phyloP scores from a whole-genome alignment of 257 asterid genomes.

The Solanum clarkiae region DNA sequence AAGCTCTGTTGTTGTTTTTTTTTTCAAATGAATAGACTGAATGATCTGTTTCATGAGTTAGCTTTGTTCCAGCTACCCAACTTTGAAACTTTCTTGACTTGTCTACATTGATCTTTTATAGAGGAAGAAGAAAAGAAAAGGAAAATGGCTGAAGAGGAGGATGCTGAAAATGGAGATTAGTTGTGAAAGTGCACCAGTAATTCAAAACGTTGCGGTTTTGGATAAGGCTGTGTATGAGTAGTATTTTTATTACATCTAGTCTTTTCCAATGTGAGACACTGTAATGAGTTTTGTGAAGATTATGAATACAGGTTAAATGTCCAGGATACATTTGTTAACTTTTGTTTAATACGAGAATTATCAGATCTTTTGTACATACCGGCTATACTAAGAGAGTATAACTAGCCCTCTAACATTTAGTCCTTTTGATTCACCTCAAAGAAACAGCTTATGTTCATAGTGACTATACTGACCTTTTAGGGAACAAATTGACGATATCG shows the following conservation, averaged over 20 bases:
- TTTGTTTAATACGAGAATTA: background rate
- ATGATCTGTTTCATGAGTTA: background rate
- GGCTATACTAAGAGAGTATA: background rate
- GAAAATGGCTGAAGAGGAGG: conserved; percentile 13
- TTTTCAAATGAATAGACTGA: background rate
- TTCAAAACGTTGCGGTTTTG: background rate
- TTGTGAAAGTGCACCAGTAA: background rate
- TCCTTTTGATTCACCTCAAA: background rate
- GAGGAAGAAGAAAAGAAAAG: conserved; percentile 16
- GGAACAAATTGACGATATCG: too few species aligned
- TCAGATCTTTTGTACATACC: background rate
- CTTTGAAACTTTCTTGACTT: background rate
- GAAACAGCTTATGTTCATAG: background rate
- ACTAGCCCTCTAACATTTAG: background rate
- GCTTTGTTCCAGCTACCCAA: background rate
- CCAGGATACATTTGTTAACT: background rate
- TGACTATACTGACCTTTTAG: too few species aligned
- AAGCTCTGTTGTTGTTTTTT: background rate
- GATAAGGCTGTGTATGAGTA: background rate
- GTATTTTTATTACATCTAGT: background rate
- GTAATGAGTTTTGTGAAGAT: background rate
- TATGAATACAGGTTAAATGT: background rate
- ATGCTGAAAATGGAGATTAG: background rate
- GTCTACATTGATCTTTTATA: background rate
- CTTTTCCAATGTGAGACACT: background rate